phyloP scores from a whole-genome alignment of 345 rosid genomes.

The Jatropha curcas region DNA sequence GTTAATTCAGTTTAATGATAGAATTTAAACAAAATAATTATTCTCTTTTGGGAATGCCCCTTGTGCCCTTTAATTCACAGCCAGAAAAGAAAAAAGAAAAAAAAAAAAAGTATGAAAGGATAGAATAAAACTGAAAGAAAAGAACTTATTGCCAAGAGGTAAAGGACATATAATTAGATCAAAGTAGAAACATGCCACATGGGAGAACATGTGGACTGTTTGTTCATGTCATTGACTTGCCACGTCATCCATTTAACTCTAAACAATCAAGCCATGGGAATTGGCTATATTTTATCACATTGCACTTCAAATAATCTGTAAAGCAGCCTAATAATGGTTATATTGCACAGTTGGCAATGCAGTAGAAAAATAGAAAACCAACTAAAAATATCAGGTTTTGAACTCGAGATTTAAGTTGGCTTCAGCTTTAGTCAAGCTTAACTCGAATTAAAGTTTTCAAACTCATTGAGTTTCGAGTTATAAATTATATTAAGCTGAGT shows the following conservation, averaged over 20 bases:
- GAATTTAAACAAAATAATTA: no score
- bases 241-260: background rate
- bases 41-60: background rate
- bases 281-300: background rate
- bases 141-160: background rate
- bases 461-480: no score
- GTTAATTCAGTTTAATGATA: no score
- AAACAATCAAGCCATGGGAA: background rate
- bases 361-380: no score
- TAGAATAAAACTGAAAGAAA: background rate
- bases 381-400: no score
- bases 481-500: no score
- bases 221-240: background rate
- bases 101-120: background rate
- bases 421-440: no score
- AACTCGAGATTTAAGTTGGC: no score
- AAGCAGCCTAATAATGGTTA: background rate
- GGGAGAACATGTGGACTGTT: slow-evolving; percentile 8
- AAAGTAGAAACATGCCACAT: slow-evolving; percentile 15
- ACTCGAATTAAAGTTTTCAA: no score
- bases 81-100: background rate
- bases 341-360: no score
- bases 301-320: background rate
- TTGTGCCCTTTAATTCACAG: background rate
- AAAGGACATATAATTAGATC: background rate